A percentile compares a stretch with the other conserved stretches of the same genome.
phyloP scores from a whole-genome alignment of 2,329 filamentous ascomycete species.

The Cryphonectria japonica region DNA sequence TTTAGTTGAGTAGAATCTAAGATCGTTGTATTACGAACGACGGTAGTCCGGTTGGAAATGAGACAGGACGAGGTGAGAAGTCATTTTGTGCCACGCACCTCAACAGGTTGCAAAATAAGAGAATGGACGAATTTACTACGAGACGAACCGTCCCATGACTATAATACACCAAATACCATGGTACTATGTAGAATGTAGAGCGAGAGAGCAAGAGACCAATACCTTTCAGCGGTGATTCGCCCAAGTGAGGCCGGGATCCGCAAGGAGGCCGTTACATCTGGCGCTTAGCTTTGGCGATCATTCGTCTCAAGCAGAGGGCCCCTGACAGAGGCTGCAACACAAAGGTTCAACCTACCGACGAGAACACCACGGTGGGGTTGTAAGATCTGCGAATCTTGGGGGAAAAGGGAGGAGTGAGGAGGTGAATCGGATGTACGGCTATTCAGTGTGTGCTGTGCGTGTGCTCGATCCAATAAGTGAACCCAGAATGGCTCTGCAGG shows the following conservation, averaged over 20 bases:
- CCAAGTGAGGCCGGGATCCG: conserved; percentile 6
- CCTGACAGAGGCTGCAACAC: conserved; percentile 13
- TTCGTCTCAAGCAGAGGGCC: conserved; percentile 27
- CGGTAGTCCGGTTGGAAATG: background rate
- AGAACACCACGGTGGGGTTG: conserved; percentile 10
- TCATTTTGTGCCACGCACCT: background rate
- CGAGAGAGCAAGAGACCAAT: background rate
- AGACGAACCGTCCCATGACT: background rate
- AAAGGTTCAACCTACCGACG: background rate
- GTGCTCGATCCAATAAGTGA: conserved; percentile 18
- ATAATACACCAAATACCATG: background rate
- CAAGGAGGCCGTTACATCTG: conserved; percentile 8
- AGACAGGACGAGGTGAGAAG: background rate
- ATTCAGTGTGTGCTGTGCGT: conserved; percentile 1
- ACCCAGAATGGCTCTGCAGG: background rate
- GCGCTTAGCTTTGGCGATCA: conserved; percentile 23
- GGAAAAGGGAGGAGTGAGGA: conserved; percentile 7
- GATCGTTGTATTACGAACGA: background rate
- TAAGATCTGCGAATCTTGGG: conserved; percentile 24
- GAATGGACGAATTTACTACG: background rate
- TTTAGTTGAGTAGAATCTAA: background rate
- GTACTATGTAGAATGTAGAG: too few species aligned
- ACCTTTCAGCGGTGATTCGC: conserved; percentile 17
- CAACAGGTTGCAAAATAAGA: background rate
- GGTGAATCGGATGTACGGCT: background rate